A percentile compares a stretch with the other conserved stretches of the same genome.
Evolutionary conservation across 2,329 filamentous ascomycete species (phyloP).

Genomic region (Pseudocercospora macadamiae): DNA sequence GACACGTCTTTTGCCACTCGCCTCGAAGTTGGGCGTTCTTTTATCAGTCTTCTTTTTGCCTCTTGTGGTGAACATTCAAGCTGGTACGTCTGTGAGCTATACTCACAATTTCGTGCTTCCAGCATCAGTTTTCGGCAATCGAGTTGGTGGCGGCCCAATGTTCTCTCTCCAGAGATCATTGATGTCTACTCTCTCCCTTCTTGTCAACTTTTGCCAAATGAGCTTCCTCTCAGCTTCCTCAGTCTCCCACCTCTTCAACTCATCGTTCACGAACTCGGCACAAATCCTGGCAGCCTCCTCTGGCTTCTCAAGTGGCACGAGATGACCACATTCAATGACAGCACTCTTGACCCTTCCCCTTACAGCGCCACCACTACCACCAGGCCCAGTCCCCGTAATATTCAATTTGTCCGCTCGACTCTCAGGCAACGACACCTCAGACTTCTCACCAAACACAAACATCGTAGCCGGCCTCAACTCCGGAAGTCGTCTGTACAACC

Average conservation of each 20-base stretch:
- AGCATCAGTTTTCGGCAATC: background rate
- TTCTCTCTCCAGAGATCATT: slow-evolving; percentile 20
- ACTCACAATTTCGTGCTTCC: background rate
- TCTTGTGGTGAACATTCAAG: too few relatives aligned
- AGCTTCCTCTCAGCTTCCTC: slow-evolving; percentile 32
- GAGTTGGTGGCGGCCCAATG: background rate
- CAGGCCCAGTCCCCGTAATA: slow-evolving; percentile 65
- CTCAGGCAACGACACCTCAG: slow-evolving; percentile 57
- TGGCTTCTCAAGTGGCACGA: slow-evolving; percentile 82
- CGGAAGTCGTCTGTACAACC: slow-evolving; percentile 63
- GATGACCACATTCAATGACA: slow-evolving; percentile 69
- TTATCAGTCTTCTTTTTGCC: too few relatives aligned
- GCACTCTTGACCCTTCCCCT: slow-evolving; percentile 67
- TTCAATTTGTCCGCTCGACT: slow-evolving; percentile 62
- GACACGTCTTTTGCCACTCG: too few relatives aligned
- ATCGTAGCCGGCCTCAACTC: slow-evolving; percentile 66
- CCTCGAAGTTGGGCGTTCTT: too few relatives aligned
- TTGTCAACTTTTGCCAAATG: slow-evolving; percentile 34
- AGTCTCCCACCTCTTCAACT: slow-evolving; percentile 39
- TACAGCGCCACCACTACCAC: slow-evolving; percentile 67
- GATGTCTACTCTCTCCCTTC: slow-evolving; percentile 33
- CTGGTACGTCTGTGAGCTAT: too few relatives aligned
- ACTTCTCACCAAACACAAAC: slow-evolving; percentile 69
- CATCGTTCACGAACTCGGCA: slow-evolving; percentile 42
- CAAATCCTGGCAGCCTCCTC: slow-evolving; percentile 61